Base-by-base conservation (phyloP, 2,329 filamentous ascomycete species). In the Alternaria dauci region DNA sequence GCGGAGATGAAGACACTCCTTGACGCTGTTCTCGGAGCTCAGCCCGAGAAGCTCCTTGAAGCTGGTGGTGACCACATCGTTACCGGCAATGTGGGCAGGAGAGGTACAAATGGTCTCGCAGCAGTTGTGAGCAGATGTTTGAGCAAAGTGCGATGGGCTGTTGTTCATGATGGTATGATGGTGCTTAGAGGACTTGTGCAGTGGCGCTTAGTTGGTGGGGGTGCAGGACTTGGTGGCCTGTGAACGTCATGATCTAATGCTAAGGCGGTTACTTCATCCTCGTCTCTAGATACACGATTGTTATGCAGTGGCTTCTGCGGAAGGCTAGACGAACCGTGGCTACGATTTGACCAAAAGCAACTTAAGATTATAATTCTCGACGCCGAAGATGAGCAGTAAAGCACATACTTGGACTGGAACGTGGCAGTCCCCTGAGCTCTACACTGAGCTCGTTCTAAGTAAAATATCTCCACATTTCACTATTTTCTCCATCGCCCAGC, bases 81-180 rank as follows among this genome's bases (percentile, higher is more conserved):
- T 78, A 25, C 82, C 80, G 67, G 71, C 0, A 36, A 79, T 1
- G 75, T 80, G 16, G 83, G 83, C 0, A 82, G 82, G 55, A 82
- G 81, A 52, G 79, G 82, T 1, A 86, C 83, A 0, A 82, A 81
- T 18, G 85, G 85, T 0, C 61, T 89, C 46, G 84, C 85, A 0
- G 83, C 83, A 59, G 81, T 85, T 0, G 87, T 89, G 75, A 84
- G 84, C 2, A 82, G 84, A 66, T 81, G 83, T 36, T 67, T 89
- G 63, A 83, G 83, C 11, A 86, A 84, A 57, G 83, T 88, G 1
- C 71, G 87, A 52, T 89, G 87, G 87, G 86, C 85, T 0, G 86
- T 89, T 4, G 83, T 89, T 5, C 86, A 88, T 63, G 85, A 87
- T 67, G 87, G 85, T 0, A 87, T 88, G 77, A 83, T 85, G 63